Percentiles rank a stretch among this genome's conserved stretches.
These are phyloP conservation scores for Podaxis sp. DNA, from an alignment of 768 basidiomycete genomes.

Conservation along the genomic window DNA sequence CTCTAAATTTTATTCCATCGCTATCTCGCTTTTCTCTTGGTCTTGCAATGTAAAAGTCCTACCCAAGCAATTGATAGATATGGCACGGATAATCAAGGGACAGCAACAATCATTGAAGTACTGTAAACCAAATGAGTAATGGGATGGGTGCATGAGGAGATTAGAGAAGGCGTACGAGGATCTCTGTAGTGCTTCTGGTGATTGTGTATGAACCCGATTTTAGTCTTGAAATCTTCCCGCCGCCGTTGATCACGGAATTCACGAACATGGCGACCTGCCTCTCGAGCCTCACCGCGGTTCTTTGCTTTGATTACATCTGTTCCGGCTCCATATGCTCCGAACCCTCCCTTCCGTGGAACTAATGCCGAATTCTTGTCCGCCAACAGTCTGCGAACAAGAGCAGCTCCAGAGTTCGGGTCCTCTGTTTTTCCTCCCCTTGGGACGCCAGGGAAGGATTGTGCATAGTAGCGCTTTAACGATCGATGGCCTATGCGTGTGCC, in stretches of 20 bases:
- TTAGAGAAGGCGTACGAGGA: slow-evolving; percentile 50
- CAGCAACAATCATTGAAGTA: slow-evolving; percentile 27
- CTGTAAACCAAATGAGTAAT: slow-evolving; percentile 20
- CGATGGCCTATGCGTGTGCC: slow-evolving; percentile 93
- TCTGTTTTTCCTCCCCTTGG: slow-evolving; percentile 42
- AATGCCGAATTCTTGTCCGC: slow-evolving; percentile 84
- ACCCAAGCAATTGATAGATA: slow-evolving; percentile 13
- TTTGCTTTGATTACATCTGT: slow-evolving; percentile 85
- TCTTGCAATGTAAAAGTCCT: slow-evolving; percentile 18
- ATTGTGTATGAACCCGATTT: slow-evolving; percentile 77
- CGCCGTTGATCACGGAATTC: slow-evolving; percentile 81
- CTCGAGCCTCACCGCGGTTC: slow-evolving; percentile 92
- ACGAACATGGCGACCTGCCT: slow-evolving; percentile 84
- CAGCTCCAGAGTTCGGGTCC: slow-evolving; percentile 72
- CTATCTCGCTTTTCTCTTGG: neutral
- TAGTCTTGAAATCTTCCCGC: slow-evolving; percentile 83
- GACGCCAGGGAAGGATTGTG: slow-evolving; percentile 66
- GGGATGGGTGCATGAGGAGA: neutral
- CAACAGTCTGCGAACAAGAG: slow-evolving; percentile 74
- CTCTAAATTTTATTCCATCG: neutral
- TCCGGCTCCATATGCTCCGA: slow-evolving; percentile 82
- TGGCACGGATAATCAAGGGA: neutral
- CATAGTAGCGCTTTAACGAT: slow-evolving; percentile 81
- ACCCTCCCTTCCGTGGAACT: slow-evolving; percentile 82
- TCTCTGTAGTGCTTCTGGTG: slow-evolving; percentile 87